A percentile compares a stretch with the other conserved stretches of the same genome.
Conservation (phyloP, 805 yeast genomes). For the Saturnispora bothae region DNA sequence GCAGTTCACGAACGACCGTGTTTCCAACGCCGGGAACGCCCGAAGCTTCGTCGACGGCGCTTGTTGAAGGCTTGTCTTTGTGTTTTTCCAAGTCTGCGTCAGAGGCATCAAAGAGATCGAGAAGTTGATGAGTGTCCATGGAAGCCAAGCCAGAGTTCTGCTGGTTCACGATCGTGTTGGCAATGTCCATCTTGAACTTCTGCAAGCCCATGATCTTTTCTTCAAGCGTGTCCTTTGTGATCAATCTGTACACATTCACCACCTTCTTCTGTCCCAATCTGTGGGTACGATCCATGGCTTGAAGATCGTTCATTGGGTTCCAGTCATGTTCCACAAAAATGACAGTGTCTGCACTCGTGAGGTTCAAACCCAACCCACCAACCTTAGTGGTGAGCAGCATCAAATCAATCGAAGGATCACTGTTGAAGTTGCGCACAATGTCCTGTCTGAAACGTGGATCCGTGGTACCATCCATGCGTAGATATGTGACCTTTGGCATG, state of each 20-base stretch:
- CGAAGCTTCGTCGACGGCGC: conserved; percentile 16
- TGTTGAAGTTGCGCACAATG: conserved; percentile 84
- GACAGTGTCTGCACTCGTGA: conserved; percentile 98
- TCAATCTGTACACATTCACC: conserved; percentile 89
- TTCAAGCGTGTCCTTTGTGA: conserved; percentile 87
- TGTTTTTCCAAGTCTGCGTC: conserved; percentile 24
- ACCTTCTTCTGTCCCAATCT: conserved; percentile 96
- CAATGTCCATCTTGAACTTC: conserved; percentile 94
- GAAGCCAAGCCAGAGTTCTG: conserved; percentile 93
- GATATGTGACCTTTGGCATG: conserved; percentile 85
- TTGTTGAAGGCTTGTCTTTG: conserved; percentile 14
- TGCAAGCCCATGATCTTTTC: conserved; percentile 98
- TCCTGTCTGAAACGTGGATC: conserved; percentile 88
- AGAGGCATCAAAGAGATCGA: conserved; percentile 79
- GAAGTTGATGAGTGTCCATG: conserved; percentile 91
- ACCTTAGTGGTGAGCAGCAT: conserved; percentile 88
- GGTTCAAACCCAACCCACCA: conserved; percentile 95
- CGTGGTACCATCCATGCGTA: conserved; percentile 90
- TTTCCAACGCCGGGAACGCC: conserved; percentile 36
- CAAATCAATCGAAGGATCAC: conserved; percentile 95
- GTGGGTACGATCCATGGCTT: conserved; percentile 99
- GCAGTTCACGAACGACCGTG: conserved; percentile 78
- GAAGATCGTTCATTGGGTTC: conserved; percentile 99
- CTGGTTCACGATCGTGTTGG: conserved; percentile 91
- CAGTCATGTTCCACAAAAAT: conserved; percentile 99